Evolutionary conservation across 2,329 filamentous ascomycete species (phyloP), one percentile per base, ranked within the genome.

Genomic region (Paecilomyces formosus): DNA sequence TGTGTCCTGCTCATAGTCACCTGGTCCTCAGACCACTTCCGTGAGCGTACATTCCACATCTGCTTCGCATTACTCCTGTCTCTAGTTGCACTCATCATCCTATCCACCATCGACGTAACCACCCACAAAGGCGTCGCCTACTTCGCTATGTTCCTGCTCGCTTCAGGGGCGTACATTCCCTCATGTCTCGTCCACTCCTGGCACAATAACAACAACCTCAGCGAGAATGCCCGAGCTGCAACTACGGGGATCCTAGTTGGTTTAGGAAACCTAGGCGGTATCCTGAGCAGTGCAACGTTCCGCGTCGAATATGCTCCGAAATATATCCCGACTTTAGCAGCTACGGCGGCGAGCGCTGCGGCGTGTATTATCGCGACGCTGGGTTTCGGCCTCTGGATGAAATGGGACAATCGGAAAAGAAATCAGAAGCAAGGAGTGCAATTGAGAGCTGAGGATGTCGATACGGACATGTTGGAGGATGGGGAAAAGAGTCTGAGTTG

Each of bases 121-220:
- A 49, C 66, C 0, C 66, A 80, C 60, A 75, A 77, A 54, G 76
- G 66, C 0, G 71, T 79, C 0, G 77, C 78, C 1, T 82, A 82
- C 57, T 82, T 82, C 60, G 78, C 79, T 0, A 79, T 76, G 59
- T 82, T 82, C 58, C 67, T 82, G 2, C 68, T 82, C 56, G 76
- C 77, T 1, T 22, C 66, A 0, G 68, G 68, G 0, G 72, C 78
- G 1, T 82, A 80, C 61, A 79, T 79, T 13, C 76, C 78, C 0
- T 76, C 73, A 3, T 76, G 75, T 56, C 67, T 82, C n/a, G 74
- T 81, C 3, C 74, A 81, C 60, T 73, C 73, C 1, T 81, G 80
- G 79, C 73, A 81, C 59, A 82, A 82, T 58, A 82, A 81, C 61
- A 82, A 82, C 63, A 81, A 80, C 50, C 67, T 80, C 7, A 75